phyloP scores from a whole-genome alignment of 2,329 filamentous ascomycete genomes.

The Fusarium papillatum region DNA sequence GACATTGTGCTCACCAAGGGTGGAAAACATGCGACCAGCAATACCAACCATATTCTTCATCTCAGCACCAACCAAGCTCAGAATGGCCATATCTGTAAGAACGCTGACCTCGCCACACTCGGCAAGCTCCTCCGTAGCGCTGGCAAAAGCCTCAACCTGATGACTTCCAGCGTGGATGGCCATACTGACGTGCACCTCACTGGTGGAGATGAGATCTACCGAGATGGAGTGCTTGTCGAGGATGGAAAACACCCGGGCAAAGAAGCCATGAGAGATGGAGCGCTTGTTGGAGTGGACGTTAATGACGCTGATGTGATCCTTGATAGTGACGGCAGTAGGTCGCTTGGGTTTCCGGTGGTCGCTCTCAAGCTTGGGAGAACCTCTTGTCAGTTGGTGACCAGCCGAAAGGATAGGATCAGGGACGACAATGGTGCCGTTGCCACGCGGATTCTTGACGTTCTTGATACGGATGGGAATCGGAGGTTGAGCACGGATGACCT shows the following conservation, averaged over 20 bases:
- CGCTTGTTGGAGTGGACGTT: slow-evolving; percentile 99
- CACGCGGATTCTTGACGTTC: slow-evolving; percentile 89
- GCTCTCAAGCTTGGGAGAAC: slow-evolving; percentile 53
- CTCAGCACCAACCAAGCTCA: slow-evolving; percentile 93
- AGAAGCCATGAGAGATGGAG: slow-evolving; percentile 95
- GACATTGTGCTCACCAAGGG: slow-evolving; percentile 91
- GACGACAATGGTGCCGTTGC: slow-evolving; percentile 84
- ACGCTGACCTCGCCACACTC: slow-evolving; percentile 93
- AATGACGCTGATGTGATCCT: slow-evolving; percentile 95
- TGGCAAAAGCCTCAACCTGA: slow-evolving; percentile 72
- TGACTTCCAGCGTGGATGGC: slow-evolving; percentile 88
- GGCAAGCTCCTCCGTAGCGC: slow-evolving; percentile 79
- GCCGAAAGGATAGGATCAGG: slow-evolving; percentile 75
- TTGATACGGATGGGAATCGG: slow-evolving; percentile 91
- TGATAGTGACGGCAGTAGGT: slow-evolving; percentile 94
- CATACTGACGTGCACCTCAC: slow-evolving; percentile 97
- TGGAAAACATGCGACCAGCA: slow-evolving; percentile 94
- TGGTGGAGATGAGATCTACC: slow-evolving; percentile 96
- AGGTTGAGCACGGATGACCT: slow-evolving; percentile 84
- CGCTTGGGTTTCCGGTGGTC: slow-evolving; percentile 73
- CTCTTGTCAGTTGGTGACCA: slow-evolving; percentile 70
- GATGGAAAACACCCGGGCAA: slow-evolving; percentile 93
- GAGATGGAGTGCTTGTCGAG: slow-evolving; percentile 89
- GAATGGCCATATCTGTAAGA: slow-evolving; percentile 92
- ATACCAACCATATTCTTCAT: slow-evolving; percentile 99